Evolutionary conservation across 2,329 filamentous ascomycete species (phyloP), one percentile per base, ranked within the genome.

Genomic region (Claviceps africana): DNA sequence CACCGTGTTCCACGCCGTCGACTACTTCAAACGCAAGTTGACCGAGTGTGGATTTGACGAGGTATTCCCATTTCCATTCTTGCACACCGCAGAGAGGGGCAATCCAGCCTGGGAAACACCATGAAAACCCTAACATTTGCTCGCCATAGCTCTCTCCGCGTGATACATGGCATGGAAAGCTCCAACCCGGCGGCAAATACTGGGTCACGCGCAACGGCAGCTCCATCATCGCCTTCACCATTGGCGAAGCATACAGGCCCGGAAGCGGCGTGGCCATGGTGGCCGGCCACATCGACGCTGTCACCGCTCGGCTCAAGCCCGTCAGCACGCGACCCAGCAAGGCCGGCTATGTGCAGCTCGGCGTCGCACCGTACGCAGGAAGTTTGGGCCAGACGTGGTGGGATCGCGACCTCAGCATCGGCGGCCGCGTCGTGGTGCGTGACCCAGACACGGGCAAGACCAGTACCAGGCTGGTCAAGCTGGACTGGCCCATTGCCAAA

Each of bases 341-440:
- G 65, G 85, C 86, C 33, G 91, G 93, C 51, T 98, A 88, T 64
- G 67, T 88, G 30, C 88, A 97, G 71, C 78, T 97, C 7, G 91
- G 88, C 25, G 88, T 97, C 51, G 90, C 93, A 2, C 93, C 87
- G 0, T 98, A 97, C 65, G 91, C 89, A 10, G 91, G 93, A 49
- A 89, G 75, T 1, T 71, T 97, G 56, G 93, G 90, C 64, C 75
- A 76, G 56, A 97, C 93, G 1, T 97, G 93, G 93, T 97, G 90
- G 91, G 93, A 97, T 67, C 81, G 93, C 39, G 93, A 98, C 67
- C 77, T 98, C 50, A 84, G 86, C 58, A 86, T 97, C 60, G 93
- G 89, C 57, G 93, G 93, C 40, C 78, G 89, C 45, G 91, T 97
- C 4, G 75, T 97, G 48, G 83, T 97, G 46, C 86, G 83, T 57